phyloP scores from a whole-genome alignment of 176 grass and related monocot genomes.

The Raddia guianensis region DNA sequence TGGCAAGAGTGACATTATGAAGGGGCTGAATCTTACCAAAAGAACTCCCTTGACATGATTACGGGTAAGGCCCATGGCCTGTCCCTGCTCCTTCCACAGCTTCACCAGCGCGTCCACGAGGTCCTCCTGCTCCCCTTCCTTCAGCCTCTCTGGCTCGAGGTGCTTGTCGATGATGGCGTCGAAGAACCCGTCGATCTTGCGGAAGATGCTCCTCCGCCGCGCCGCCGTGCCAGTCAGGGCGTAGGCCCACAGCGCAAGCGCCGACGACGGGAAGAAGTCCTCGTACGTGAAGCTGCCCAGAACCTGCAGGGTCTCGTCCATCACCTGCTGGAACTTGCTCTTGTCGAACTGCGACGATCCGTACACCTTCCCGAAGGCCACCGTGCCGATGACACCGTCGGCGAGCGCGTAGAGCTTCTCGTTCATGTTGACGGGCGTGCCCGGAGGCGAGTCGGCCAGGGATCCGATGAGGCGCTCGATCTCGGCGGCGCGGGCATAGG shows the following conservation, averaged over 20 bases:
- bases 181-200: conserved; percentile 45
- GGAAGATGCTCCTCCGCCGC: conserved; percentile 26
- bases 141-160: conserved; percentile 31
- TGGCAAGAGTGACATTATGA: no score
- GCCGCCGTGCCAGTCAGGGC: conserved; percentile 1
- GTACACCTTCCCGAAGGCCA: conserved; percentile 60
- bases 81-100: conserved; percentile 46
- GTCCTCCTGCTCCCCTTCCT: conserved; percentile 37
- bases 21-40: conserved; percentile 21
- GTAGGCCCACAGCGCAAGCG: conserved; percentile 23
- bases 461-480: conserved; percentile 31
- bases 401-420: conserved; percentile 38
- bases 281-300: conserved; percentile 56
- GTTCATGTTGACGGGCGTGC: conserved; percentile 37
- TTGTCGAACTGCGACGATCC: conserved; percentile 41
- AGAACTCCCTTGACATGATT: conserved; percentile 49
- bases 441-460: conserved; percentile 3
- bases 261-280: conserved; percentile 55
- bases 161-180: conserved; percentile 47
- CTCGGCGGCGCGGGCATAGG: conserved; percentile 47
- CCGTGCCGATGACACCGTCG: conserved; percentile 58
- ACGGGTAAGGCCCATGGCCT: conserved; percentile 2
- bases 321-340: conserved; percentile 40
- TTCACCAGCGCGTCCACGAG: conserved; percentile 55
- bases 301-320: conserved; percentile 43